Base-by-base conservation (phyloP, 257 asterid genomes). In the Knoxia roxburghii region DNA sequence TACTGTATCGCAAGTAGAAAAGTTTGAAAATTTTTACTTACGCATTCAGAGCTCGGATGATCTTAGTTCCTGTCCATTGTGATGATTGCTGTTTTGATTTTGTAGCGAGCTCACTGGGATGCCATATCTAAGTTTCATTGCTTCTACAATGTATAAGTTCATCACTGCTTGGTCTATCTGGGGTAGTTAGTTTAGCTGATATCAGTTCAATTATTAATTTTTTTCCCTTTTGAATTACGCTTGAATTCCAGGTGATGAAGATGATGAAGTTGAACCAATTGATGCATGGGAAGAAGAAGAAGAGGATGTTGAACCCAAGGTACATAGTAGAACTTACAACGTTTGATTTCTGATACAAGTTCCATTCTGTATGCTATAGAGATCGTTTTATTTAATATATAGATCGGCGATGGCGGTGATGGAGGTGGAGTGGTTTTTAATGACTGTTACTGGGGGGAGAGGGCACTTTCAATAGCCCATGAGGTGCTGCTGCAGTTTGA, bases 241-340 rank as follows among this genome's bases (percentile, higher is more conserved):
- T 66, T 64, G 69, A 71, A 60, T 70, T 77, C 71, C 76, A 75
- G 91, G 75, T 73, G 84, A 78, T 55, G 73, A 67, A 8, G 60
- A 62, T 71, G 90, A 61, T 58, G 97, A 93, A 37, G 83, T 80
- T 68, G 96, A 85, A 26, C 96, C 99, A 2, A 85, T 88, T 77
- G 97, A 86, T 68, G 75, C 72, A 4, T 93, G 99, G 99, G 97
- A 93, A 80, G 96, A 90, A 72, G 99, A 90, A 74, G 98, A 84
- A 73, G 96, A 89, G 60, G 94, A 85, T 40, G 82, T 78, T 70
- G 90, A 90, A 68, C 80, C 99, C 45, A 79, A 85, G 96, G 99
- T 88, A 80, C 56, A 27, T 18, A 37, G 35, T 0, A 27, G 24
- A 1, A 15, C 18, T 68, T 71, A 3, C 43, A 1, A 9, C 15